Conservation (phyloP, 148 eudicot genomes). For the Vaccinium myrtillus region DNA sequence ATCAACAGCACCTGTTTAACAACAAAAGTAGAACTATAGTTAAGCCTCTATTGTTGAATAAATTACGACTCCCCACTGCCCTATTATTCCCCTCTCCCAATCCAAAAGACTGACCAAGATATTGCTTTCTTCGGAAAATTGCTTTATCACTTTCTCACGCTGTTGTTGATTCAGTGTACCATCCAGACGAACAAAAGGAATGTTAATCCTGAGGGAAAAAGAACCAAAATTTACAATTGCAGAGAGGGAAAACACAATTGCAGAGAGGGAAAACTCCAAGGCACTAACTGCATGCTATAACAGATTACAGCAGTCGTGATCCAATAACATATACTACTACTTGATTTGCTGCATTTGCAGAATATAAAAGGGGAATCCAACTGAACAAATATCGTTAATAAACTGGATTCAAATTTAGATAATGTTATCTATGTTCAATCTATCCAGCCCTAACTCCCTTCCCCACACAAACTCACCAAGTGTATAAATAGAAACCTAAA, state of each 20-base stretch:
- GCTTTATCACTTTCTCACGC: slow-evolving; percentile 88
- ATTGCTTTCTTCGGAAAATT: slow-evolving; percentile 81
- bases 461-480: neutral
- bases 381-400: neutral
- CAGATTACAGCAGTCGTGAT: neutral
- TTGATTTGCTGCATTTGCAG: neutral
- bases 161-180: slow-evolving; percentile 89
- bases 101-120: slow-evolving; percentile 53
- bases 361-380: neutral
- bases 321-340: neutral
- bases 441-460: neutral
- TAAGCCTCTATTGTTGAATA: neutral
- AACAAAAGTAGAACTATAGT: slow-evolving; percentile 2
- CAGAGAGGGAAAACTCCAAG: neutral
- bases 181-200: slow-evolving; percentile 88
- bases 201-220: slow-evolving; percentile 51
- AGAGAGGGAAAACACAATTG: neutral
- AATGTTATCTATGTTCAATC: neutral
- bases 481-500: neutral
- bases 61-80: neutral
- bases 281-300: neutral
- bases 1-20: slow-evolving; percentile 73
- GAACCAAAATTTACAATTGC: neutral
- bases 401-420: neutral
- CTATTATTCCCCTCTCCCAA: neutral